Conservation (phyloP, 1,139 yeast genomes). For the Suzukiozyma palmioleophila region DNA sequence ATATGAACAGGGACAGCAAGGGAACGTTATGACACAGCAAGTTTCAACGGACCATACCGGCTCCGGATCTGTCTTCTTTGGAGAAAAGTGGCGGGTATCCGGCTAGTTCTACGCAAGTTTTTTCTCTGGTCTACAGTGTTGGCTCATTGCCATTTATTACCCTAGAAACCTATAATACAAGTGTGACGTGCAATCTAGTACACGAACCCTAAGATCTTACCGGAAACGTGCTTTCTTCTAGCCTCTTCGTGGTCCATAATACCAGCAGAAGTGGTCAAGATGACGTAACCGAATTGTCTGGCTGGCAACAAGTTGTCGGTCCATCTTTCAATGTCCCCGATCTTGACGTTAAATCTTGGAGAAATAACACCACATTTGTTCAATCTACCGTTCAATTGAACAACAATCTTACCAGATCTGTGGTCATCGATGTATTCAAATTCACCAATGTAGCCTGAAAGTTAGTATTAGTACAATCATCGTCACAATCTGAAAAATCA, state of each 20-base stretch:
- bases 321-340: constrained; percentile 95
- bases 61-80: no score
- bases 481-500: not conserved
- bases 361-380: constrained; percentile 98
- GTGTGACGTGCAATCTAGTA: constrained; percentile 46
- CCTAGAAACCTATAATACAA: constrained; percentile 3
- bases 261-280: constrained; percentile 98
- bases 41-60: no score
- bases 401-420: constrained; percentile 97
- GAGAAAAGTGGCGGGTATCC: no score
- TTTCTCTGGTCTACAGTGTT: no score
- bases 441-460: constrained; percentile 85
- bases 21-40: no score
- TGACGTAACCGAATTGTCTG: constrained; percentile 96
- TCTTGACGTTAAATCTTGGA: constrained; percentile 96
- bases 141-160: constrained; percentile 2
- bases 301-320: constrained; percentile 96
- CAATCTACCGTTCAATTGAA: constrained; percentile 95
- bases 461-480: constrained; percentile 8
- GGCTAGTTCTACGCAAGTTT: no score
- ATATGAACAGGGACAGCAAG: no score
- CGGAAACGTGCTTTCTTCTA: constrained; percentile 99
- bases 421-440: constrained; percentile 98
- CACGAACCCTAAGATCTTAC: constrained; percentile 95
- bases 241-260: constrained; percentile 99